Base-by-base conservation (phyloP, 257 asterid genomes). In the Buddleja alternifolia region DNA sequence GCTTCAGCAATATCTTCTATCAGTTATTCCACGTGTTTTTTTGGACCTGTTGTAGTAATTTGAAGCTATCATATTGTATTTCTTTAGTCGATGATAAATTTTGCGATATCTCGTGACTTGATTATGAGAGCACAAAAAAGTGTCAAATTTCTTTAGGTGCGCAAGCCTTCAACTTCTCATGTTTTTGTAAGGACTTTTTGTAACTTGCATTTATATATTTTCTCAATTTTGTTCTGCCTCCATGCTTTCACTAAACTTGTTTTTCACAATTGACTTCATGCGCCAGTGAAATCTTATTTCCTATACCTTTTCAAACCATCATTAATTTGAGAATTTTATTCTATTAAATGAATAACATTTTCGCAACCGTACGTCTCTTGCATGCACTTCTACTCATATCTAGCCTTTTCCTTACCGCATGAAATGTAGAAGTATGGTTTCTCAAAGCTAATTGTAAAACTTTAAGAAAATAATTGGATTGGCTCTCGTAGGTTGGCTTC, bases 381-480 rank as follows among this genome's bases (percentile, higher is more conserved):
- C 55, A 19, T 56, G 58, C 20, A 56, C 25, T 17, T 47, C 47
- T 10, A 48, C 11, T 50, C 20, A 25, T 12, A 4, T 54, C 32
- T 44, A 32, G 14, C 52, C 52, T n/a, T 45, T 56, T 29, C 62
- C 62, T 56, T 45, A 1, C 44, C 7, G 21, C 23, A 14, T 55
- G 8, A 29, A 56, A 9, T 56, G 1, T 56, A 29, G 62, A 16
- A 60, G 34, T 19, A 60, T 20, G 50, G 37, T 10, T 39, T 37
- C 34, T 39, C 66, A 16, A 58, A 7, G 6, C 15, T 58, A 19
- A 15, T 36, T 24, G 17, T 58, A 42, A 15, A 57, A 10, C 23
- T 58, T 58, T 8, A 36, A 58, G 47, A 25, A 29, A 29, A 24
- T 9, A 56, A 14, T 56, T 29, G 62, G 62, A 32, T 56, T 45